Evolutionary conservation across 495 filamentous ascomycete genomes (phyloP), one percentile per base, ranked within the genome.

Genomic region (Hypomontagnella monticulosa): DNA sequence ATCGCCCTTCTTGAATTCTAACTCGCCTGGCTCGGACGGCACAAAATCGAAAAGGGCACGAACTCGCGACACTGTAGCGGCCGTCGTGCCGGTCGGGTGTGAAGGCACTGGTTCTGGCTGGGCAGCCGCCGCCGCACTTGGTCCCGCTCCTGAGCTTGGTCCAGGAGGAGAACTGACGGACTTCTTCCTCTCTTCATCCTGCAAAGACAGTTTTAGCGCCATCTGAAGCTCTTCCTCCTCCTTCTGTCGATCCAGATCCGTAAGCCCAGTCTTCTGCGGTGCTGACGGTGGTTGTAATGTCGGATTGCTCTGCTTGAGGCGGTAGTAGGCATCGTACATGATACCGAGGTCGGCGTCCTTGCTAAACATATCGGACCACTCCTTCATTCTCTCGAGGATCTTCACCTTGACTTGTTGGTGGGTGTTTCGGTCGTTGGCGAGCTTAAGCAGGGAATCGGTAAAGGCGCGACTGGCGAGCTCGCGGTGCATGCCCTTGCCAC

Each of bases 211-310:
- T 47, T 89, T 93, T 12, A 99, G 81, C 8, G 95, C 95, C 90
- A 97, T 97, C 74, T 98, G 96, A 15, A 99, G 78, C 76, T 99
- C 95, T 49, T 98, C 96, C 62, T 99, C 95, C 71, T 99, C 95
- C 76, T 96, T 97, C 77, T 92, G 90, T 49, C 96, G 87, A 78
- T 99, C 95, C 40, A 89, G 44, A 27, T 94, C 90, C 37, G 94
- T 97, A 51, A 99, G 94, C 70, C 91, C 86, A 40, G 87, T 88
- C 81, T 99, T 99, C 55, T 87, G 89, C 3, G 95, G 95, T 67
- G 95, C 95, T 36, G 92, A 95, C 0, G 95, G 95, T 10, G 96
- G 90, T 53, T 96, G 91, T 16, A 99, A 77, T 52, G 92, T 96
- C 10, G 95, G 95, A 78, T 98, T 95, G 88, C 71, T 77, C 75